Evolutionary conservation across 371 early-diverging fungal genomes (phyloP), one percentile per base, ranked within the genome.

Genomic region (Mucor plumbeus): DNA sequence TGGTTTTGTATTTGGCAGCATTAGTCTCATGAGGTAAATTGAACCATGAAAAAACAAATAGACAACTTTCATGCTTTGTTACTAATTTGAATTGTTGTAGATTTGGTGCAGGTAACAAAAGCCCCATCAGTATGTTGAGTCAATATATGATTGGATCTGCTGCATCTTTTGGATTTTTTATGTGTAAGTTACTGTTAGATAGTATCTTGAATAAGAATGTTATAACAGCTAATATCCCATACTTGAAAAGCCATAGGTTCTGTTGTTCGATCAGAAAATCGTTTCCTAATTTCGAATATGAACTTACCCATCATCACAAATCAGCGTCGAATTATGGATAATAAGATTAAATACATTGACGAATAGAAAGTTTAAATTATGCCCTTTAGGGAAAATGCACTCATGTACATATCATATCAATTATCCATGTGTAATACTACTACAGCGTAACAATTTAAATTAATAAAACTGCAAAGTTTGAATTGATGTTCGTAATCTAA

Each of bases 1-100:
- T 50, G 94, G 94, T 17, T 86, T 90, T 61, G 90, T 93, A 26
- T 90, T 92, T 76, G 94, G 94, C 26, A 84, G 82, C 56, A 78
- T 89, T 63, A 85, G 85, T 40, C 65, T 90, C n/a, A 76, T 92
- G 69, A 80, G 89, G 92, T 91, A 85, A 68, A 14, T 38, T 26
- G 26, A 3, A 26, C 26, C 26, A 26, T 26, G 26, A 26, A 26
- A 26, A 26, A 26, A 26, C 26, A 26, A 3, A 26, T 26, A 26
- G 26, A 26, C 3, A 26, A 26, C 26, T 26, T 26, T 62, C 14
- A 55, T 55, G 55, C 21, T 11, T 21, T 26, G 26, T 26, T 26
- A 26, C 26, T 26, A 26, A 26, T 3, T 26, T 26, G 26, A 26
- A 26, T 26, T 26, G 3, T 26, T 33, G 21, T 67, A 83, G 85